A percentile compares a stretch with the other conserved stretches of the same genome.
phyloP scores from a whole-genome alignment of 148 eudicot genomes.

The Rheum nobile region DNA sequence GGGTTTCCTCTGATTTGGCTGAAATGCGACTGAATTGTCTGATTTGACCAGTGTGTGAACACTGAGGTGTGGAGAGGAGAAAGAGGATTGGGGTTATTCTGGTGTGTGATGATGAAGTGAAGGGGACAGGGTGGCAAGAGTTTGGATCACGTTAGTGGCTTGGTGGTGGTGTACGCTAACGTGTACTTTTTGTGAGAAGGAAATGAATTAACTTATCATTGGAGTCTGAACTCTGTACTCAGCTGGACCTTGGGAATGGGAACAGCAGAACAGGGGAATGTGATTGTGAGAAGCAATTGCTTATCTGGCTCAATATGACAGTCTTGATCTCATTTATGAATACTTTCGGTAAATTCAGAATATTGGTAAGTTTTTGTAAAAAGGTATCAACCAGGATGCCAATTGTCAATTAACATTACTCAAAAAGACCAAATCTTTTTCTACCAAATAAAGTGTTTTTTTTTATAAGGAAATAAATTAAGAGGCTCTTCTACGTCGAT shows the following conservation, averaged over 20 bases:
- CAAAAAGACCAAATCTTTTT: too few relatives aligned
- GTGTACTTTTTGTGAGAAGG: neutral
- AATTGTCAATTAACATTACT: too few relatives aligned
- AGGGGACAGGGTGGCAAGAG: neutral
- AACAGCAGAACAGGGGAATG: neutral
- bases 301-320: neutral
- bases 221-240: neutral
- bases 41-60: neutral
- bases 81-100: neutral
- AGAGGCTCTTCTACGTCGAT: too few relatives aligned
- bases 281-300: neutral
- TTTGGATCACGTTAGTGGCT: neutral
- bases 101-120: neutral
- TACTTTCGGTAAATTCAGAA: too few relatives aligned
- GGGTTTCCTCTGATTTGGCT: neutral
- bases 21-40: neutral
- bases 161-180: neutral
- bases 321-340: too few relatives aligned
- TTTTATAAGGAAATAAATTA: too few relatives aligned
- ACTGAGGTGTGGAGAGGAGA: neutral
- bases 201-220: neutral
- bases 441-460: too few relatives aligned
- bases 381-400: too few relatives aligned
- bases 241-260: neutral
- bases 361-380: too few relatives aligned